Base-by-base conservation (phyloP, 148 eudicot genomes). In the Euryodendron excelsum region DNA sequence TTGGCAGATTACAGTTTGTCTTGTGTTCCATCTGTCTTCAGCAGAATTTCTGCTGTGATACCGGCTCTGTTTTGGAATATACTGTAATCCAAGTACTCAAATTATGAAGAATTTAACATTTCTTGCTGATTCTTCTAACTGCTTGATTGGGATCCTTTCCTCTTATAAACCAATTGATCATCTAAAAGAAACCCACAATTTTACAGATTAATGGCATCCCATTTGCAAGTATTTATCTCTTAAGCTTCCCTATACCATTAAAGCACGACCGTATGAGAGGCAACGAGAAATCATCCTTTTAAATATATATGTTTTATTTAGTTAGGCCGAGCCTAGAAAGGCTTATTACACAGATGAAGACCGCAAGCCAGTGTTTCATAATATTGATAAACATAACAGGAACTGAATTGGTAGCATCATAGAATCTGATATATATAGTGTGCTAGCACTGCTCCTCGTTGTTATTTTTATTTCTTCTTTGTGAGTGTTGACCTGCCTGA, bases 401-500 rank as follows among this genome's bases (percentile, higher is more conserved):
- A 66, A 21, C 70, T 37, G 45, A 36, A 36, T 66, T 33, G 25
- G 47, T 25, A 20, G 45, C 70, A 33, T 66, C 25, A 36, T 37
- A 33, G 39, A 63, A 15, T 36, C 47, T 20, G n/a, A 37, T 2
- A n/a, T 23, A 66, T 21, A 36, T 12, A 10, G 0, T 14, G 25
- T 65, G 36, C 1, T 17, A n/a, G 9, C 31, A 30, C 17, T 44
- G 23, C 21, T 68, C 18, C 31, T 11, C 72, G 1, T 37, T 41
- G 50, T 41, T 41, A 18, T 44, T 28, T 69, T 69, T 44, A 69
- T 28, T 12, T 69, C 71, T 67, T 67, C 53, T 69, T 69, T 28
- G 37, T 21, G 10, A 67, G 75, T 13, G 76, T 6, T 67, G 69
- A 72, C 20, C 47, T 36, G 25, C 82, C 82, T 72, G 79, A 75